These are phyloP conservation scores for Zarea fungicola DNA, from an alignment of 2,329 filamentous ascomycete genomes.

Conservation along the genomic window DNA sequence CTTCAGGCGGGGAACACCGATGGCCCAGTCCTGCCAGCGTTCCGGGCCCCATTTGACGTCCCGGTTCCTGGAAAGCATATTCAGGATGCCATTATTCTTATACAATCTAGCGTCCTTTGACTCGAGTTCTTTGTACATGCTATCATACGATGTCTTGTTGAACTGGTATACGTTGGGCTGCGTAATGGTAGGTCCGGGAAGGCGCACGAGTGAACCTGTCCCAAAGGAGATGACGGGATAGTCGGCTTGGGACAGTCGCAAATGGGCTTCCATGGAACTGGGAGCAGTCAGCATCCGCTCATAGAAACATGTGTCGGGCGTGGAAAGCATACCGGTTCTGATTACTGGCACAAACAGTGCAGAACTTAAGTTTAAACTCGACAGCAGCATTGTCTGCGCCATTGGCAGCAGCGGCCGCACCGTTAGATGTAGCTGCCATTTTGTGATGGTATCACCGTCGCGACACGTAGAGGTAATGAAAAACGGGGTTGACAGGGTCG, in stretches of 20 bases:
- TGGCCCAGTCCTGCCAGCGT: constrained; percentile 94
- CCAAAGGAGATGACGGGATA: constrained; percentile 99
- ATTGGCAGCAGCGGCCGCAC: constrained; percentile 31
- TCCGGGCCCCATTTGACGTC: constrained; percentile 93
- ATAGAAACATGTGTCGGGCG: neutral
- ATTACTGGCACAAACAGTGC: constrained; percentile 98
- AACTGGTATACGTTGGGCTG: constrained; percentile 98
- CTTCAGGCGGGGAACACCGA: constrained; percentile 77
- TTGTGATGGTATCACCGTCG: neutral
- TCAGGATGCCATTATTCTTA: constrained; percentile 84
- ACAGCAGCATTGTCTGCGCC: constrained; percentile 45
- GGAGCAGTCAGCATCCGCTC: neutral
- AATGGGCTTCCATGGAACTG: constrained; percentile 98
- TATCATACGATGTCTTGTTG: constrained; percentile 92
- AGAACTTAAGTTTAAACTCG: constrained; percentile 90
- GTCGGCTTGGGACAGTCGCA: constrained; percentile 75
- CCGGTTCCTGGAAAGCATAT: constrained; percentile 91
- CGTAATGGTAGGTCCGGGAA: constrained; percentile 84
- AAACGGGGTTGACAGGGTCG: constrained; percentile 1
- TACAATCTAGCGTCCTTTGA: constrained; percentile 84
- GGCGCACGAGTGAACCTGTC: constrained; percentile 86
- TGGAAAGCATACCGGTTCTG: constrained; percentile 72
- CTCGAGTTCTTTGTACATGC: constrained; percentile 88
- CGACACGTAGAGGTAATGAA: constrained; percentile 15
- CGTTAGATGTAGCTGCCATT: constrained; percentile 40